Base-by-base conservation (phyloP, 495 filamentous ascomycete genomes). In the Halenospora varia region DNA sequence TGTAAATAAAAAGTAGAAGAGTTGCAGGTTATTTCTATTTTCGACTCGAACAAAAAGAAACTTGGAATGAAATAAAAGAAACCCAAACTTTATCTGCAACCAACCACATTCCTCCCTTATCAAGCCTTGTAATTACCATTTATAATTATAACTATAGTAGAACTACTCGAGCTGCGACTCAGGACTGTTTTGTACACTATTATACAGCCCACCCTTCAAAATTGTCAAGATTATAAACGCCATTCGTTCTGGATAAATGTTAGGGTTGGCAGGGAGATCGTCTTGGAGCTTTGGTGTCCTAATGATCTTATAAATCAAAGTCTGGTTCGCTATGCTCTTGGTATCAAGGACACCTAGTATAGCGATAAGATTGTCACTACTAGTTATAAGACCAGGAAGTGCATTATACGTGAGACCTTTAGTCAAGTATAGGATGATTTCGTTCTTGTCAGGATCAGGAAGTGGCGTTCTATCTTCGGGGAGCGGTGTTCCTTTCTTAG, bases 241-340 rank as follows among this genome's bases (percentile, higher is more conserved):
- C 24, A 56, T 56, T 35, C 19, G 23, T 50, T 56, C 25, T 35
- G 10, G 24, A 35, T 48, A 6, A 23, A 40, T 49, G 11, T 56
- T 56, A 35, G 23, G 44, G 25, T 35, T 47, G 22, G 41, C 53
- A 0, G 2, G 0, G 19, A 48, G 2, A 1, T 56, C 25, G 13
- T 48, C 2, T 13, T 23, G n/a, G n/a, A n/a, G 41, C 40, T 56
- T 39, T 2, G 25, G 42, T 18, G 25, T 48, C 25, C 44, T 13
- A 56, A 48, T 56, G 24, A 56, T 35, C 46, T 56, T 56, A 56
- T 56, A 24, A 29, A 55, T 46, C 3, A 20, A 55, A 18, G 39
- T 25, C 40, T 55, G 41, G 18, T 41, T 40, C 25, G 23, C 46
- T 19, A 48, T 48, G 40, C 4, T 50, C 44, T 41, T 10, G 1